Percentiles rank a stretch among this genome's conserved stretches.
Evolutionary conservation across 2,329 filamentous ascomycete genomes (phyloP).

Genomic region (Epichloe sylvatica): DNA sequence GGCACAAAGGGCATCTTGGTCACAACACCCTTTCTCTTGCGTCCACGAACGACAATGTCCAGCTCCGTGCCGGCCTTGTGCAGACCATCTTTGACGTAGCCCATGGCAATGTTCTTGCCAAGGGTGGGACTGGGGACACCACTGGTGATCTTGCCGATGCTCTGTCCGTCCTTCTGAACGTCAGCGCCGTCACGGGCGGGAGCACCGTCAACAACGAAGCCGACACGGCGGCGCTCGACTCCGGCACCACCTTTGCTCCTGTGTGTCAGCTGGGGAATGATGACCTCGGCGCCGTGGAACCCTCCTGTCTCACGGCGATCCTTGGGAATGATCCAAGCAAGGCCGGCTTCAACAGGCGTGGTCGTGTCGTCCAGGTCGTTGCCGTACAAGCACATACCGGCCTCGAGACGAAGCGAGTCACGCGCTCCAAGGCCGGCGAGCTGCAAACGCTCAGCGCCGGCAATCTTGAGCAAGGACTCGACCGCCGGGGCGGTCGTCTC

Average conservation of each 20-base stretch:
- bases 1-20: slow-evolving; percentile 82
- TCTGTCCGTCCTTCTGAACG: slow-evolving; percentile 52
- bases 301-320: slow-evolving; percentile 51
- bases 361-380: slow-evolving; percentile 80
- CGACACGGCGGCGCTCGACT: slow-evolving; percentile 60
- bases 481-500: slow-evolving; percentile 41
- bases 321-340: slow-evolving; percentile 72
- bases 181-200: slow-evolving; percentile 82
- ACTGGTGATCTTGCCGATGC: slow-evolving; percentile 71
- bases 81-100: slow-evolving; percentile 65
- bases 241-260: slow-evolving; percentile 59
- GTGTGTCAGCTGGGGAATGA: slow-evolving; percentile 62
- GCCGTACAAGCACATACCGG: slow-evolving; percentile 99
- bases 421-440: slow-evolving; percentile 81
- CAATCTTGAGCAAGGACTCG: slow-evolving; percentile 52
- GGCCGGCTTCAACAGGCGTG: slow-evolving; percentile 42
- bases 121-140: slow-evolving; percentile 80
- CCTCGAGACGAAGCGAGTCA: slow-evolving; percentile 85
- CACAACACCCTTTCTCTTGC: slow-evolving; percentile 58
- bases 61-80: slow-evolving; percentile 79
- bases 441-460: slow-evolving; percentile 48
- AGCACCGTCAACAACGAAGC: slow-evolving; percentile 69
- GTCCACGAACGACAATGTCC: slow-evolving; percentile 63
- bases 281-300: slow-evolving; percentile 75
- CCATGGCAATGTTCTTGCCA: slow-evolving; percentile 91